Evolutionary conservation across 208 protist species (phyloP).

Genomic region (Trypanosoma boissoni): DNA sequence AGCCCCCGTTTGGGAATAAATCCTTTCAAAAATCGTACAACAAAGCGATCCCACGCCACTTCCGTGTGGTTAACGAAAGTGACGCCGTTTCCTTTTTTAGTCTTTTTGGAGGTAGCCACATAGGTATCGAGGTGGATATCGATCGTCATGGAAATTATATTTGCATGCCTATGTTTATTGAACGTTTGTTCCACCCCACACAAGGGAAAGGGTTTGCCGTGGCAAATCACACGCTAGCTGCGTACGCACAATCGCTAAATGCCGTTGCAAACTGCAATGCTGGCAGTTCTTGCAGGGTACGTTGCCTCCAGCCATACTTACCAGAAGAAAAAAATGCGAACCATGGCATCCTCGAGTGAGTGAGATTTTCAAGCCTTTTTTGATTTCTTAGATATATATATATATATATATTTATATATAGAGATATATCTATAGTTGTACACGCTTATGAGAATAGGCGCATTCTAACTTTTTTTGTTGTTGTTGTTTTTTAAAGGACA

Average conservation of each 20-base stretch:
- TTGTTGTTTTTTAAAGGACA: no score
- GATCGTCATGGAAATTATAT: conserved; percentile 77
- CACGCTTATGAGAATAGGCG: no score
- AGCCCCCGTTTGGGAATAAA: conserved; percentile 71
- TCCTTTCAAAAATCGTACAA: conserved; percentile 76
- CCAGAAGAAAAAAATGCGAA: no score
- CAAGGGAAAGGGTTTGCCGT: conserved; percentile 38
- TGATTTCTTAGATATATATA: no score
- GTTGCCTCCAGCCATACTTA: conserved; percentile 37
- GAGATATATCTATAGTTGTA: no score
- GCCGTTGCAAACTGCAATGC: conserved; percentile 41
- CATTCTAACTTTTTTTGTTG: no score
- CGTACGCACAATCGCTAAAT: conserved; percentile 69
- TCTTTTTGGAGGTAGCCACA: conserved; percentile 57
- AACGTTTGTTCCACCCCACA: conserved; percentile 62
- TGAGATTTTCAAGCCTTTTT: no score
- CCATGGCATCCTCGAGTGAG: no score
- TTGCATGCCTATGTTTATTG: conserved; percentile 79
- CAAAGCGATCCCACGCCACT: conserved; percentile 63
- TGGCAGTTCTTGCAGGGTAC: conserved; percentile 23
- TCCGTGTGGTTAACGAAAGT: conserved; percentile 85
- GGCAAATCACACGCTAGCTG: conserved; percentile 46
- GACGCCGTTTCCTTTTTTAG: conserved; percentile 70
- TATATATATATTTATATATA: no score
- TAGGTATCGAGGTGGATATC: conserved; percentile 78